Conservation (phyloP, 805 yeast species). For the Kodamaea restingae region DNA sequence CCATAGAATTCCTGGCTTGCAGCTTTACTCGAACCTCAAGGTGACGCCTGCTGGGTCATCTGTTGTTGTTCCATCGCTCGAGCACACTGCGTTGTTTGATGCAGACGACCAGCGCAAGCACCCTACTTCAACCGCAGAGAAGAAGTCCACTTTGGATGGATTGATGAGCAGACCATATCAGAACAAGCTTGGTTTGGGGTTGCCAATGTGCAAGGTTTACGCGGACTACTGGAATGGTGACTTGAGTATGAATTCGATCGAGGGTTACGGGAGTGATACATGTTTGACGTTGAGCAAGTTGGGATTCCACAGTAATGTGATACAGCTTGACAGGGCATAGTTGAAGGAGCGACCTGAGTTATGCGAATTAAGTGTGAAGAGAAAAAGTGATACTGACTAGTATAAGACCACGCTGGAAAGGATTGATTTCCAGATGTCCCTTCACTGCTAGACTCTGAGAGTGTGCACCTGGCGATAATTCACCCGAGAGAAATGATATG, state of each 20-base stretch:
- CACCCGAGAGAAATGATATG: too few relatives aligned
- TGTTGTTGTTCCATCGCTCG: conserved; percentile 21
- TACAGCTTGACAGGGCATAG: conserved; percentile 74
- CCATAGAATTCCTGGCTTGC: conserved; percentile 65
- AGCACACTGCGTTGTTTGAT: conserved; percentile 41
- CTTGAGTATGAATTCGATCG: conserved; percentile 72
- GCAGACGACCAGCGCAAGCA: conserved; percentile 14
- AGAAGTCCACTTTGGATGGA: conserved; percentile 53
- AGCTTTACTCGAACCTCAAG: conserved; percentile 37
- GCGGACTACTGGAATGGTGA: conserved; percentile 98
- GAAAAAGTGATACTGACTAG: not conserved
- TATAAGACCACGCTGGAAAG: too few relatives aligned
- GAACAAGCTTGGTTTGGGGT: conserved; percentile 76
- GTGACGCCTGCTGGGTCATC: conserved; percentile 42
- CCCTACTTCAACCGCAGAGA: conserved; percentile 21
- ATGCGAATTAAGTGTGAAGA: too few relatives aligned
- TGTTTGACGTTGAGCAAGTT: conserved; percentile 73
- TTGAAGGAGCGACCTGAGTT: conserved; percentile 16
- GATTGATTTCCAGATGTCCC: too few relatives aligned
- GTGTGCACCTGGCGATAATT: too few relatives aligned
- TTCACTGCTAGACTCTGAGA: too few relatives aligned
- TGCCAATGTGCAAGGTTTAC: conserved; percentile 89
- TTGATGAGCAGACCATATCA: conserved; percentile 71
- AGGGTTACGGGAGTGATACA: conserved; percentile 91
- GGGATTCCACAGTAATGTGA: conserved; percentile 60